phyloP scores from a whole-genome alignment of 2,329 filamentous ascomycete species.

The Cytospora paraplurivora region DNA sequence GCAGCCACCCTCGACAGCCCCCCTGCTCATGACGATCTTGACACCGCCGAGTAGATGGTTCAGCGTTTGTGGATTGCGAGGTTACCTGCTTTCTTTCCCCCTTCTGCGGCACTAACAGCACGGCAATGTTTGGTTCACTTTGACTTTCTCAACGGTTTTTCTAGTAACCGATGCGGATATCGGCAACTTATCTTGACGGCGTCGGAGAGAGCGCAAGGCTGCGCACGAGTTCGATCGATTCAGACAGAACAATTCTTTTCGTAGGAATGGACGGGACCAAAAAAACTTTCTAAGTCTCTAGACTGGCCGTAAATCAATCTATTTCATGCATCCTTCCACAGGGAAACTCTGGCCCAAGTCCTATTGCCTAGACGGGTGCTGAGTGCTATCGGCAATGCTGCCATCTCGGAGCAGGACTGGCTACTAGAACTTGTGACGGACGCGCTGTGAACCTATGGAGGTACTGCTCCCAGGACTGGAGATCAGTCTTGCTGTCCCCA shows the following conservation, averaged over 20 bases:
- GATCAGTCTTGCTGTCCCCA: background rate
- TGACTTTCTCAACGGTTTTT: slow-evolving; percentile 28
- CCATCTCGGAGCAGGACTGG: background rate
- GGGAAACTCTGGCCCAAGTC: background rate
- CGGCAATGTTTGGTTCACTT: slow-evolving; percentile 26
- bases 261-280: slow-evolving; percentile 18
- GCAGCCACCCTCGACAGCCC: slow-evolving; percentile 69
- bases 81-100: slow-evolving; percentile 27
- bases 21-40: slow-evolving; percentile 88
- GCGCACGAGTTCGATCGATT: slow-evolving; percentile 26
- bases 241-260: slow-evolving; percentile 18
- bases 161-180: slow-evolving; percentile 29
- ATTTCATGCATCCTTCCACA: background rate
- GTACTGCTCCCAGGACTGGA: too few species aligned
- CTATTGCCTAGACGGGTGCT: background rate
- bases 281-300: slow-evolving; percentile 26
- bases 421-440: too few species aligned
- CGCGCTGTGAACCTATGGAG: too few species aligned
- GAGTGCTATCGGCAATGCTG: too few species aligned
- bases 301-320: slow-evolving; percentile 20
- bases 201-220: slow-evolving; percentile 17
- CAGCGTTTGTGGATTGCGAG: slow-evolving; percentile 20
- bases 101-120: slow-evolving; percentile 29
- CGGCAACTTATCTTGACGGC: slow-evolving; percentile 24
- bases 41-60: slow-evolving; percentile 75